Evolutionary conservation across 2,329 filamentous ascomycete species (phyloP), one percentile per base, ranked within the genome.

Genomic region (Dactylellina haptotyla): DNA sequence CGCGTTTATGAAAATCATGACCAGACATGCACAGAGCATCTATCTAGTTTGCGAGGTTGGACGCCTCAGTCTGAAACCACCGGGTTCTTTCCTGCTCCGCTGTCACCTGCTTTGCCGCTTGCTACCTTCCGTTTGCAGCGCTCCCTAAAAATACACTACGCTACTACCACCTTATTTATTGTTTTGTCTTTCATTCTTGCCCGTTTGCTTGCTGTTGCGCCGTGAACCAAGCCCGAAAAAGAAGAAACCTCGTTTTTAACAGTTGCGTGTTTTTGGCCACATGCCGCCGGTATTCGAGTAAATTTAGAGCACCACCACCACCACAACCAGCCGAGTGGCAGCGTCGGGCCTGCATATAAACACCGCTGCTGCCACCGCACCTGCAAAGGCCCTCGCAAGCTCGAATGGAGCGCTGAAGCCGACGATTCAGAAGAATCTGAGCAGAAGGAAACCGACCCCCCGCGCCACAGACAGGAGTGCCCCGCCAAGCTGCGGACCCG

Each of bases 261-360:
- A 46, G 26, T 12, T 61, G 46, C 30, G 50, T 20, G 14, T 56
- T 51, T 64, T 54, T 58, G 6, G 32, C 32, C 32, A 34, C 32
- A 34, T 45, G 18, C 30, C 23, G 48, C 48, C 25, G 8, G 9
- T 51, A 16, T 23, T 48, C 59, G 54, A 43, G 64, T 69, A 69
- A 69, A 69, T 62, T 57, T 69, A 61, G 64, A 62, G 48, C 37
- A 16, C 61, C 30, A 18, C 30, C 16, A 43, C 32, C 32, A 20
- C 43, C 48, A 20, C 41, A 46, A 37, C n/a, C 30, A 8, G 32
- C 32, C 1, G 9, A 25, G 9, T 18, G 37, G 26, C 26, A 37
- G n/a, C 37, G 28, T 12, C 5, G 14, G 14, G 6, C 32, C 23
- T 58, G 12, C 54, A 69, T 62, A 61, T 54, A 54, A 54, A 54